Evolutionary conservation across 805 yeast genomes (phyloP).

Genomic region (Saturnispora zaruensis): DNA sequence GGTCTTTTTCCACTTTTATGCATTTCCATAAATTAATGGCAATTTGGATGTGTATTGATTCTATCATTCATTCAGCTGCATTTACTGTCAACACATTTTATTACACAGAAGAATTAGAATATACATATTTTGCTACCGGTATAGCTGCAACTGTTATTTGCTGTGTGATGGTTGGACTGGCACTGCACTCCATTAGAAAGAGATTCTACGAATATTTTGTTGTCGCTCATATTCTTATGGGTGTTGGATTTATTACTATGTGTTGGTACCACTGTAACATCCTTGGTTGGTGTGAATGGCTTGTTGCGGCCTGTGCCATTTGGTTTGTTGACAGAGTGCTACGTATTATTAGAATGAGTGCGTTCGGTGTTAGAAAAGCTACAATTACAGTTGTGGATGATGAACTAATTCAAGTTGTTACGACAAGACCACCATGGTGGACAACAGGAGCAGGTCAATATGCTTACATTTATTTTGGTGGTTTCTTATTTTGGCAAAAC

Average conservation of each 20-base stretch:
- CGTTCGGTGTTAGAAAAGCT: constrained; percentile 22
- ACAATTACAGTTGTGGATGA: constrained; percentile 14
- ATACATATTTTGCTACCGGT: constrained; percentile 25
- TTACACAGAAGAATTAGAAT: constrained; percentile 9
- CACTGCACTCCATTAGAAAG: constrained; percentile 43
- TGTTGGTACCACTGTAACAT: constrained; percentile 49
- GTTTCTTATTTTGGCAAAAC: constrained; percentile 53
- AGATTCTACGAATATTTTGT: constrained; percentile 53
- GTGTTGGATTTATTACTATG: constrained; percentile 42
- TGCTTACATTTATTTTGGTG: constrained; percentile 48
- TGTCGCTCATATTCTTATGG: constrained; percentile 49
- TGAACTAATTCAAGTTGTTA: constrained; percentile 37
- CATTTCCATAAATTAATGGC: constrained; percentile 62
- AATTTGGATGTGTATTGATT: constrained; percentile 36
- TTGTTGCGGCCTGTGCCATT: constrained; percentile 33
- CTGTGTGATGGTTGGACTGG: constrained; percentile 39
- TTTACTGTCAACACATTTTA: constrained; percentile 20
- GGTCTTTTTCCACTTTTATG: constrained; percentile 36
- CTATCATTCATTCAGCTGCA: constrained; percentile 33
- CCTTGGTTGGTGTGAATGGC: constrained; percentile 30
- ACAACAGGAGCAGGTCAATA: constrained; percentile 46
- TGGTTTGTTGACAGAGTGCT: constrained; percentile 46
- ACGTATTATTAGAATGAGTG: constrained; percentile 29
- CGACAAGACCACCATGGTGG: constrained; percentile 44
- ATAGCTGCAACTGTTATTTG: constrained; percentile 34